phyloP scores from a whole-genome alignment of 148 eudicot genomes.

The Fagopyrum tataricum region DNA sequence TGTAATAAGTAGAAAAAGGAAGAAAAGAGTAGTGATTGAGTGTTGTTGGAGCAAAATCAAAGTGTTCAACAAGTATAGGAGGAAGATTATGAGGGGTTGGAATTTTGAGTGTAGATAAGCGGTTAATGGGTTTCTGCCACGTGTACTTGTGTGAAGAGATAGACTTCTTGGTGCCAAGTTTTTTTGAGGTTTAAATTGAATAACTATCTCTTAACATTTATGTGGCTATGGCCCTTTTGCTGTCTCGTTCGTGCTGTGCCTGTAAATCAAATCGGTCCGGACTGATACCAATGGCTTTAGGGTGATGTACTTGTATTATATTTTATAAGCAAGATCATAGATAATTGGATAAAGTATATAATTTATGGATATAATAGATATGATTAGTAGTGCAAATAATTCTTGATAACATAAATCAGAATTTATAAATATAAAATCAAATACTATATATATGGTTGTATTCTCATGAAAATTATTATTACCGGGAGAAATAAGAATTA shows the following conservation, averaged over 20 bases:
- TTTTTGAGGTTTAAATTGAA: conserved; percentile 11
- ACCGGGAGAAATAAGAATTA: too few species aligned
- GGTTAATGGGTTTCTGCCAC: conserved; percentile 51
- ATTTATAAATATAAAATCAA: too few species aligned
- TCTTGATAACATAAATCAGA: too few species aligned
- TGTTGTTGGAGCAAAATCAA: not conserved
- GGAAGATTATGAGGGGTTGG: conserved; percentile 15
- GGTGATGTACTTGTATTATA: too few species aligned
- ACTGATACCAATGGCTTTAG: too few species aligned
- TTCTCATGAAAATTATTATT: too few species aligned
- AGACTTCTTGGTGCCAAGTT: conserved; percentile 13
- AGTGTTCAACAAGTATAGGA: not conserved
- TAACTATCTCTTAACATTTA: not conserved
- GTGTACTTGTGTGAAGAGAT: conserved; percentile 42
- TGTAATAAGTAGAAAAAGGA: conserved; percentile 9
- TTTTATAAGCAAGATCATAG: too few species aligned
- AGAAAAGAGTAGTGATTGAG: conserved; percentile 1
- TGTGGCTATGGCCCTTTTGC: conserved; percentile 1
- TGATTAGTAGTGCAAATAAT: too few species aligned
- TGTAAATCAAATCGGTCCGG: not conserved
- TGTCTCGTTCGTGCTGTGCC: not conserved
- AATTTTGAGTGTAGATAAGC: conserved; percentile 51
- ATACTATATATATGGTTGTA: too few species aligned
- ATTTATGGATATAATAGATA: too few species aligned
- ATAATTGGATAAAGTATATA: too few species aligned